Percentiles rank a stretch among this genome's conserved stretches.
phyloP scores from a whole-genome alignment of 2,329 filamentous ascomycete genomes.

The Calonectria naviculata region DNA sequence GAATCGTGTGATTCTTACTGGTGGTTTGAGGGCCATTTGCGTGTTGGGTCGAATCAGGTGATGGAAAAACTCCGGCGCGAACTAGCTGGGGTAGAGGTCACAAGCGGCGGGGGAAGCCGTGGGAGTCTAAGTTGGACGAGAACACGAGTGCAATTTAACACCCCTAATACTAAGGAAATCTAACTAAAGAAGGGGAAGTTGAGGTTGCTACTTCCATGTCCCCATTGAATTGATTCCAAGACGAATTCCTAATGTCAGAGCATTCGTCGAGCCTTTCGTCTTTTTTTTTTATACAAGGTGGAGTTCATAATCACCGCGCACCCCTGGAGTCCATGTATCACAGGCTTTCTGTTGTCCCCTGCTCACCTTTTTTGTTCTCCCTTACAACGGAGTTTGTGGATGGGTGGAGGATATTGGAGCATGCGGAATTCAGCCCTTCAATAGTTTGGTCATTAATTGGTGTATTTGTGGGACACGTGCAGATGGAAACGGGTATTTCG shows the following conservation, averaged over 20 bases:
- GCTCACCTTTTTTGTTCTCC: not conserved
- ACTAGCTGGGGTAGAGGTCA: not conserved
- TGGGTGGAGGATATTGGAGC: conserved; percentile 1
- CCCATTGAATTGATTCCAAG: too few species aligned
- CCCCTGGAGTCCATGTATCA: conserved; percentile 7
- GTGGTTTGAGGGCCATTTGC: conserved; percentile 22
- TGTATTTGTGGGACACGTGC: not conserved
- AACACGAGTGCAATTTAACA: conserved; percentile 1
- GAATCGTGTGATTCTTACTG: conserved; percentile 37
- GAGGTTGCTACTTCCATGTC: not conserved
- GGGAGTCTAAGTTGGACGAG: not conserved
- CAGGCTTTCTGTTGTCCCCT: conserved; percentile 1
- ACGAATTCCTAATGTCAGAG: not conserved
- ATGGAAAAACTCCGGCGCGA: conserved; percentile 18
- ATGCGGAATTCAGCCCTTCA: conserved; percentile 1
- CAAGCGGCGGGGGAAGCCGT: not conserved
- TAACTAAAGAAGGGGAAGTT: not conserved
- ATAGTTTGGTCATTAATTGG: not conserved
- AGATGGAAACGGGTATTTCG: not conserved
- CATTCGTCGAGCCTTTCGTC: not conserved
- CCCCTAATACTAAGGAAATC: not conserved
- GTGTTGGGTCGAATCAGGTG: conserved; percentile 1
- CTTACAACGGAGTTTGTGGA: not conserved
- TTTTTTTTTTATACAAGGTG: not conserved
- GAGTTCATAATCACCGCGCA: too few species aligned